Evolutionary conservation across 2,329 filamentous ascomycete genomes (phyloP).

Genomic region (Fusarium xyrophilum): DNA sequence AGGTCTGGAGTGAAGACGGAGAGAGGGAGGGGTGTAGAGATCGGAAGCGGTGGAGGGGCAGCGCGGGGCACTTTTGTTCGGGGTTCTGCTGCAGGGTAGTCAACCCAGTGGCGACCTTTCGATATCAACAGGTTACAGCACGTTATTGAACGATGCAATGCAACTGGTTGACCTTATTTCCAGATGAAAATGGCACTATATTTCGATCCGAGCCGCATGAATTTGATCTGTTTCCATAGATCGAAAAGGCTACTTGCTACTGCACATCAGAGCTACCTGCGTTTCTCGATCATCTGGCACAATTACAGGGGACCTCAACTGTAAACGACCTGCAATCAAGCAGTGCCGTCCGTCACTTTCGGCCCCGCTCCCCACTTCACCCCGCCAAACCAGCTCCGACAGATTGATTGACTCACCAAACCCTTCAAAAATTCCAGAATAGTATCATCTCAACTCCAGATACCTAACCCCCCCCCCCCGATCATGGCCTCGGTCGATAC

Average conservation of each 20-base stretch:
- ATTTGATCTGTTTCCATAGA: background rate
- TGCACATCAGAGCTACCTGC: background rate
- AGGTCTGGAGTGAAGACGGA: conserved; percentile 2
- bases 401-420: conserved; percentile 34
- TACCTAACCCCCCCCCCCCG: background rate
- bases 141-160: conserved; percentile 20
- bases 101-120: background rate
- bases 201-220: too few species aligned
- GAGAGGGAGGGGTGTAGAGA: conserved; percentile 10
- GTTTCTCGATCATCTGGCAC: background rate
- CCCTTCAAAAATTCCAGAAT: conserved; percentile 35
- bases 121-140: conserved; percentile 6
- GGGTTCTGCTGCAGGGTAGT: conserved; percentile 24
- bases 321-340: background rate
- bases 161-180: conserved; percentile 11
- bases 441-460: conserved; percentile 21
- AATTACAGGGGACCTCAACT: background rate
- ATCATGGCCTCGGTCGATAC: conserved; percentile 34
- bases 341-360: conserved; percentile 18
- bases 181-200: background rate
- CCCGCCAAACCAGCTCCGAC: conserved; percentile 33
- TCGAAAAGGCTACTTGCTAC: background rate
- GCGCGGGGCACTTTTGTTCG: conserved; percentile 22
- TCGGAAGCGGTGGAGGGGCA: conserved; percentile 32
- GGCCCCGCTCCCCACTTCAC: conserved; percentile 35